Base-by-base conservation (phyloP, 139 green algal genomes). In the Penium margaritaceum region DNA sequence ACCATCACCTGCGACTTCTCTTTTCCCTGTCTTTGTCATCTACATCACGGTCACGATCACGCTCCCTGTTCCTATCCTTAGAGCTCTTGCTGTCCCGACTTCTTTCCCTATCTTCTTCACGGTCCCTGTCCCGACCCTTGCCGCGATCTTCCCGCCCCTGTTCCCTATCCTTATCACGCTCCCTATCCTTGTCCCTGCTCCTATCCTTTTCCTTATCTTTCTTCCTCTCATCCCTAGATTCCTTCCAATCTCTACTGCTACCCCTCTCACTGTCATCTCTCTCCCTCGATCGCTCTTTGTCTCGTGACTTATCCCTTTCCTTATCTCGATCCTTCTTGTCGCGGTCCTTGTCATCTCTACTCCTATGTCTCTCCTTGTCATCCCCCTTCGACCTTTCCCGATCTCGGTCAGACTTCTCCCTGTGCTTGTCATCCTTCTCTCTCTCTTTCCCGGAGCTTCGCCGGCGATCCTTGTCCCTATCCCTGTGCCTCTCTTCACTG, bases 21-120 rank as follows among this genome's bases (percentile, higher is more conserved):
- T 74, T 74, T 17, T 75, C 67, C 53, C 34, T 74, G 21, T 74
- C 30, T 17, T 68, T 74, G 9, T 75, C 67, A 4, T 75, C 67
- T 41, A 36, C 54, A 43, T 75, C 30, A 75, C 32, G 30, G 30
- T 43, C 57, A 21, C 44, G 2, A 66, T 47, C 67, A 27, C 44
- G 6, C 32, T 74, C 47, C 53, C 57, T 75, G 1, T 70, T 33
- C 29, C 57, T 75, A 9, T 75, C 57, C 12, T 74, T 75, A 64
- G 72, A 29, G 29, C 32, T 73, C 5, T 75, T 14, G 6, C 30
- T 73, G n/a, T 73, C 29, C 21, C 57, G 19, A 27, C 39, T 17
- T 4, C 44, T 75, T 17, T 75, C 29, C 2, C 57, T 75, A n/a
- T 68, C 53, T 68, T 68, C 32, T 75, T 68, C 35, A 3, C 57